Conservation (phyloP, 1,284 basidiomycete genomes). For the Melampsora larici-populina region DNA sequence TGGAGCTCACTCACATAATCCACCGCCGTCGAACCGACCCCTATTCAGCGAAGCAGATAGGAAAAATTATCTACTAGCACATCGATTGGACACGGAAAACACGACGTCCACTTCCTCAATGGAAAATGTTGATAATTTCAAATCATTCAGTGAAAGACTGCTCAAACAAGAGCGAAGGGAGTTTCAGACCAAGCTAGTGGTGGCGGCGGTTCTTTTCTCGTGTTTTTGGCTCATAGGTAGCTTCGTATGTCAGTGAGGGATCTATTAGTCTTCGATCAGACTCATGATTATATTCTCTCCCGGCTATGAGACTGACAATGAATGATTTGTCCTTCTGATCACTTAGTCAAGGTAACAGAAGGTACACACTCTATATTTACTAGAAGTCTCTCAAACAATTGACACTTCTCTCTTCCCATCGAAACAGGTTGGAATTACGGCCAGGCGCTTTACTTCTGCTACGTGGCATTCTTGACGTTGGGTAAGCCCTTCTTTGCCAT, state of each 20-base stretch:
- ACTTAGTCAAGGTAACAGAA: conserved; percentile 37
- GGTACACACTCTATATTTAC: neutral
- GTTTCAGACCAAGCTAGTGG: conserved; percentile 12
- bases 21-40: neutral
- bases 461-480: conserved; percentile 39
- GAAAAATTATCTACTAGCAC: neutral
- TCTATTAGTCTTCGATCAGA: neutral
- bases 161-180: conserved; percentile 28
- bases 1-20: neutral
- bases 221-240: conserved; percentile 42
- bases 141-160: neutral
- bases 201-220: conserved; percentile 18
- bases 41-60: neutral
- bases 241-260: conserved; percentile 24
- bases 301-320: no score
- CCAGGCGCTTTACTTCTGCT: conserved; percentile 37
- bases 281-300: no score
- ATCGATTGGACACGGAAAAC: neutral
- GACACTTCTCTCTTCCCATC: neutral
- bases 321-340: neutral
- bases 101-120: neutral
- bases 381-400: neutral
- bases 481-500: conserved; percentile 8
- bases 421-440: conserved; percentile 33
- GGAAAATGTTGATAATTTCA: neutral